Percentiles rank a stretch among this genome's conserved stretches.
phyloP scores from a whole-genome alignment of 2,329 filamentous ascomycete genomes.

The Fusarium luffae region DNA sequence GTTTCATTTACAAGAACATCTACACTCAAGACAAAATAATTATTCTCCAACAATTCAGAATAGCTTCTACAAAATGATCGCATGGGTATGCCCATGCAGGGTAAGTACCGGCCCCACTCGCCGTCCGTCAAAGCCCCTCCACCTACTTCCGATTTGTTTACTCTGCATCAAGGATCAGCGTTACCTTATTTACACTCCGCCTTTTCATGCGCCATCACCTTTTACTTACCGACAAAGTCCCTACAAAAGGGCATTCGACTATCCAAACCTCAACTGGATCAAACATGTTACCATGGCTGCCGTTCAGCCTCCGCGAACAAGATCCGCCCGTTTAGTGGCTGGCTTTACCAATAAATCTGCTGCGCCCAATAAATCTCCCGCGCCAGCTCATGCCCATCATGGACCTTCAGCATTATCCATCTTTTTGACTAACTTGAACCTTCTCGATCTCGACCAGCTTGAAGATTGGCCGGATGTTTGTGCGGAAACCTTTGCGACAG shows the following conservation, averaged over 20 bases:
- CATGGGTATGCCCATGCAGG: conserved; percentile 13
- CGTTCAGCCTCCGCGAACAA: conserved; percentile 42
- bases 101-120: conserved; percentile 33
- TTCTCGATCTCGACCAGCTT: conserved; percentile 81
- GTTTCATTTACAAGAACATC: rapidly evolving
- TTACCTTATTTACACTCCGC: conserved; percentile 36
- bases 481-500: conserved; percentile 71
- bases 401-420: conserved; percentile 47
- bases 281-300: conserved; percentile 44
- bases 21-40: neutral
- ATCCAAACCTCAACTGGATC: neutral
- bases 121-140: conserved; percentile 17
- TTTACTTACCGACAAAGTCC: conserved; percentile 21
- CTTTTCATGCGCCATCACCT: conserved; percentile 27
- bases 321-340: conserved; percentile 45
- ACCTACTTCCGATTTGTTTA: conserved; percentile 37
- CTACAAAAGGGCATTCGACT: conserved; percentile 15
- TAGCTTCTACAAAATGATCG: neutral
- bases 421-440: conserved; percentile 84
- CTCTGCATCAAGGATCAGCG: conserved; percentile 23
- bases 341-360: conserved; percentile 39
- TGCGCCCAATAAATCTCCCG: conserved; percentile 11
- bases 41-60: too few relatives aligned
- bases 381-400: conserved; percentile 17
- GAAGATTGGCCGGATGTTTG: conserved; percentile 85